Evolutionary conservation across 192 early-diverging fungal genomes (phyloP), one percentile per base, ranked within the genome.

Genomic region (Ambispora gerdemannii): DNA sequence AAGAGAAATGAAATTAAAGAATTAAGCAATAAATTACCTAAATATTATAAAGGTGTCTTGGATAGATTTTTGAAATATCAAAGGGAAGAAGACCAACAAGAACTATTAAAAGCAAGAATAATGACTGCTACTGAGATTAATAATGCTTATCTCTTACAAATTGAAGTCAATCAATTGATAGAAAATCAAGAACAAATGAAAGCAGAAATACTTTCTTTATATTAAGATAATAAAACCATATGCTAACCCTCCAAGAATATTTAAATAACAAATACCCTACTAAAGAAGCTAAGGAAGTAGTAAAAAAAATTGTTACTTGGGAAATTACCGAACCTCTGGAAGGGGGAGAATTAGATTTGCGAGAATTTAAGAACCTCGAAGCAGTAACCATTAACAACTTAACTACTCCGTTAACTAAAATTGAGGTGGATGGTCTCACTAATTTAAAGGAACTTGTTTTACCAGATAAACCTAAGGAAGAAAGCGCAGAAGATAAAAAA

Each of bases 401-500:
- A n/a, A 58, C 19, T n/a, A 25, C 22, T 25, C 22, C 22, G 11
- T 11, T 58, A n/a, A 58, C 55, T 58, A 28, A 28, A 25, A 24
- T n/a, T 11, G 22, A 58, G 19, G 27, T 58, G 10, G 27, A n/a
- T 58, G 55, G 55, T 28, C 27, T 58, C 19, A 25, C 55, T 58
- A 58, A 58, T 28, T 58, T 58, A 58, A 58, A 55, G 24, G 53
- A 22, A 17, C n/a, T 55, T 6, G 24, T 55, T 55, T 55, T 10
- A 55, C 53, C 53, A 22, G 53, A n/a, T n/a, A n/a, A 55, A 17
- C 4, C 17, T 7, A 55, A 22, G n/a, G 53, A 25, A 25, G 53
- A 55, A 22, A 55, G 20, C 53, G 60, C 32, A 62, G 60, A 62
- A 62, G 32, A 30, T 2, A 62, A 62, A 62, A 62, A 62, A 62